These are phyloP conservation scores for Carex cristatella DNA, from an alignment of 176 grass and related monocot genomes.

Conservation along the genomic window DNA sequence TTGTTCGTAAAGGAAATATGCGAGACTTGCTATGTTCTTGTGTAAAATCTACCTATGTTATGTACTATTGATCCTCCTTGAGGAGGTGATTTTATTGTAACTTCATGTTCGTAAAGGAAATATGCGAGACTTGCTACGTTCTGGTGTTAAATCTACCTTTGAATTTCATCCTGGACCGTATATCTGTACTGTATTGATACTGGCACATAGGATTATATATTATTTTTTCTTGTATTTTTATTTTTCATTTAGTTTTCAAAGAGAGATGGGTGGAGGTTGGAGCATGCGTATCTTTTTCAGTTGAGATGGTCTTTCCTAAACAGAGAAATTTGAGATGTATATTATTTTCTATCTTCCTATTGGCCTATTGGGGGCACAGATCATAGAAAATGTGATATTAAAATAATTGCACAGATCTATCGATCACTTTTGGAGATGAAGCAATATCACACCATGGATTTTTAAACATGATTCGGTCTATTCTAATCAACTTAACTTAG, in stretches of 20 bases:
- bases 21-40: background rate
- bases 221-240: too few species aligned
- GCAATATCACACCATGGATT: background rate
- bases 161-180: background rate
- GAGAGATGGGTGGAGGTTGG: background rate
- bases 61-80: background rate
- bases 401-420: conserved; percentile 5
- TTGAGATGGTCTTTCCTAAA: background rate
- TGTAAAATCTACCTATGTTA: background rate
- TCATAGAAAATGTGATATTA: background rate
- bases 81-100: conserved; percentile 10
- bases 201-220: background rate
- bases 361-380: background rate
- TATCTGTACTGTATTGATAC: background rate
- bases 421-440: conserved; percentile 1
- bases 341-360: background rate
- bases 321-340: background rate
- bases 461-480: background rate
- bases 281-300: background rate
- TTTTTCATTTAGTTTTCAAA: background rate
- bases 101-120: background rate
- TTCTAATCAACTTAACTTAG: background rate
- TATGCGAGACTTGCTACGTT: background rate
- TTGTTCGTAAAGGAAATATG: background rate
- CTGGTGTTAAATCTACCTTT: background rate